Evolutionary conservation across 208 protist species (phyloP), one percentile per base, ranked within the genome.

Genomic region (Endotrypanum monterogeii): DNA sequence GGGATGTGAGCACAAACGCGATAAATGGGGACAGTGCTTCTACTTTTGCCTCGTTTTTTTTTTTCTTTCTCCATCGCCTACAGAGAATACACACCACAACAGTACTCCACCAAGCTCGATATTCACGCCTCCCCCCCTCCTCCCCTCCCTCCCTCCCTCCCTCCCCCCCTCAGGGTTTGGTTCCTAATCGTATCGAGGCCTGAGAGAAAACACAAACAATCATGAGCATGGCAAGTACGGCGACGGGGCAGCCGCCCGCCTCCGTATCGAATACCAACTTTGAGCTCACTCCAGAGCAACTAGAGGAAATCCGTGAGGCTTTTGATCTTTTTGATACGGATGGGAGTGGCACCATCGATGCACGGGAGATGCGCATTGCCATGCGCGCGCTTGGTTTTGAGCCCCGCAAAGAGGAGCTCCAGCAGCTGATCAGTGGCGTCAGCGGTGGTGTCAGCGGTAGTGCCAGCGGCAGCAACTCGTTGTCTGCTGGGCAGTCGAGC

Each of bases 291-390:
- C 89, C 89, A 50, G 92, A 97, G 37, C 92, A 97, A 74, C 82
- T 85, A 23, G 88, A 98, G 62, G 97, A 98, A 73, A 98, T 99
- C 30, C 91, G 91, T 37, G 98, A 99, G 75, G 98, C 98, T 0
- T 99, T 99, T 69, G 96, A 99, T 51, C 90, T 99, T 25, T 99
- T 99, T 70, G 98, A 99, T 83, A 96, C 94, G 14, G 97, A 99
- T 65, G 95, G 97, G 60, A 95, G 89, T 72, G 98, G 98, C 37
- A 88, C 82, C 3, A 99, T 99, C 75, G 94, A 98, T 65, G 90
- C 83, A 28, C 94, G 97, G 78, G 94, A 98, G 83, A 82, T 98
- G 62, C 95, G 98, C 63, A 89, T 98, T 20, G 93, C 97, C 9
- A 98, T 98, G 95, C 89, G 93, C 0, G 96, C 92, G 2, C 92